Conservation (phyloP, 257 asterid genomes). For the Solanum piurae region DNA sequence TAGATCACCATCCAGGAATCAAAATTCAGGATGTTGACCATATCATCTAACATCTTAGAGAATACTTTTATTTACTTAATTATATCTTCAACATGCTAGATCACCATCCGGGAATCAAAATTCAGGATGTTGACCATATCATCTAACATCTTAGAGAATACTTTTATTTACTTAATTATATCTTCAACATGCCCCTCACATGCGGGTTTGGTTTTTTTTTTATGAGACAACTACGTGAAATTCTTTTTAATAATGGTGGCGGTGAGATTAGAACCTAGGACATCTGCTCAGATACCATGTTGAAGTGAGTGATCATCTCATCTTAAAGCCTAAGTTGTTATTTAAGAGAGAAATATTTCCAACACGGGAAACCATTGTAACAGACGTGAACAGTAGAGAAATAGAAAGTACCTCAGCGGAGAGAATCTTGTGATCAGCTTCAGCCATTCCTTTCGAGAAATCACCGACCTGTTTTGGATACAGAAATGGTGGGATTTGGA, state of each 20-base stretch:
- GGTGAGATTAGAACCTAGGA: not conserved
- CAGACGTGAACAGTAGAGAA: not conserved
- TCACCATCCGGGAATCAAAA: not conserved
- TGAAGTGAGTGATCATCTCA: not conserved
- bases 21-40: not conserved
- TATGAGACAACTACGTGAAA: not conserved
- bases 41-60: not conserved
- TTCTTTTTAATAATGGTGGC: not conserved
- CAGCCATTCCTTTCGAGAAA: conserved; percentile 64
- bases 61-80: not conserved
- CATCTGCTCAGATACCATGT: not conserved
- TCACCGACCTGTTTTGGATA: conserved; percentile 44
- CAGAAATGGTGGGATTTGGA: conserved; percentile 35
- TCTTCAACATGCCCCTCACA: not conserved
- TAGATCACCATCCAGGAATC: not conserved
- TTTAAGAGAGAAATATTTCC: not conserved
- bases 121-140: not conserved
- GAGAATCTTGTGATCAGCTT: conserved; percentile 59
- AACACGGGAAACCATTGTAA: not conserved
- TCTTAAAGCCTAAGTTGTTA: not conserved
- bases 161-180: not conserved
- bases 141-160: not conserved
- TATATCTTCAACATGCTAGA: not conserved
- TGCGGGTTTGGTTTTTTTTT: not conserved
- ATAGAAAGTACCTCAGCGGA: conserved; percentile 38